Conservation (phyloP, 164 flowering plant genomes). For the Vitis riparia region DNA sequence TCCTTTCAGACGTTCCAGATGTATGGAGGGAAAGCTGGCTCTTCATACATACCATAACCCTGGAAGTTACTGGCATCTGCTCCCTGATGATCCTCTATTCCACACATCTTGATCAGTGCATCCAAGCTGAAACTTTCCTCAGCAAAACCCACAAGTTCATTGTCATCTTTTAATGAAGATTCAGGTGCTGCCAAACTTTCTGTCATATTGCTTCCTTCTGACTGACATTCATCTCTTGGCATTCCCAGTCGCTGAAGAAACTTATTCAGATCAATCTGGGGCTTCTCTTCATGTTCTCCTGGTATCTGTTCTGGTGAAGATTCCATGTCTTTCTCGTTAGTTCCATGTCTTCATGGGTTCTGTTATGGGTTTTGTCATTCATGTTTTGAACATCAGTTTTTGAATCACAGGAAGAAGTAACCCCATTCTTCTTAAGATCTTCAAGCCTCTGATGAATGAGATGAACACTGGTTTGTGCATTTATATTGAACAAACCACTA, state of each 20-base stretch:
- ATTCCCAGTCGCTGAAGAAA: conserved; percentile 89
- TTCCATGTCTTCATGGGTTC: conserved; percentile 1
- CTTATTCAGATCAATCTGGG: conserved; percentile 87
- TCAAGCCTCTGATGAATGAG: conserved; percentile 93
- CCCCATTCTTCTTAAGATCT: conserved; percentile 61
- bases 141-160: conserved; percentile 22
- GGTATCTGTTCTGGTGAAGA: conserved; percentile 19
- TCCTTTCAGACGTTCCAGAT: conserved; percentile 60
- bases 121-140: conserved; percentile 68
- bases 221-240: conserved; percentile 47
- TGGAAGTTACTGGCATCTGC: conserved; percentile 28
- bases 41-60: conserved; percentile 47
- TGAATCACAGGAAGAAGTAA: conserved; percentile 32
- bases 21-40: conserved; percentile 44
- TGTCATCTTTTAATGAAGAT: conserved; percentile 22
- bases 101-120: conserved; percentile 53
- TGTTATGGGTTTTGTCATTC: not conserved
- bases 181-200: conserved; percentile 23
- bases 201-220: conserved; percentile 17
- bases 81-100: conserved; percentile 31
- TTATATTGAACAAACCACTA: conserved; percentile 70
- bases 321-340: conserved; percentile 19
- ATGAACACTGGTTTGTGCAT: conserved; percentile 87
- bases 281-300: conserved; percentile 44
- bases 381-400: conserved; percentile 13